Base-by-base conservation (phyloP, 306 rosid genomes). In the Lupinus albus region DNA sequence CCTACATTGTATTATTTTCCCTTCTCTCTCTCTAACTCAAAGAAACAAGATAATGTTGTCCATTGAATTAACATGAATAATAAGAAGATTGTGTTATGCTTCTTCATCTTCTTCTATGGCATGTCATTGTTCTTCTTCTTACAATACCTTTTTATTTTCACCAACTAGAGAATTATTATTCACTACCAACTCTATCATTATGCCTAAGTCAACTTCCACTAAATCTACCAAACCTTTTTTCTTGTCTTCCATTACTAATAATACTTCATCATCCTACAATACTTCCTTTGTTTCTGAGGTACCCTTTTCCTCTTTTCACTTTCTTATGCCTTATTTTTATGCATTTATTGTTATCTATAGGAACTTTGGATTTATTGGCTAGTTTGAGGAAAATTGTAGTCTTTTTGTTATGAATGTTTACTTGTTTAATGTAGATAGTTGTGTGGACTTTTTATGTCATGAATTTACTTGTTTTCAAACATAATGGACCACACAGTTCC, bases 221-320 rank as follows among this genome's bases (percentile, higher is more conserved):
- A 83, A 77, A 79, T 77, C 81, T n/a, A n/a, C n/a, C 79, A 87
- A 73, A 45, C 80, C 87, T 46, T 32, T 74, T 75, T 54, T 81
- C 64, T 71, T 81, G 20, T 84, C 87, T 67, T 78, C 95, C 76
- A 47, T 78, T 32, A 65, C 76, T 65, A 69, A 74, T 65, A 69
- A 74, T 66, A 75, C 85, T 21, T 49, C 78, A 20, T 84, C 82
- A 18, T 82, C 95, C 71, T 92, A 79, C 76, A 87, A 80, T 25
- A 72, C 88, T 32, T 32, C 36, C 59, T 75, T 92, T 56, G 95
- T 92, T 80, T 89, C 84, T 70, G 96, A 86, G 98, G 98, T 89
- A 2, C 54, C 18, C 57, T 41, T 52, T 38, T 49, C 32, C 51
- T 8, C 12, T 12, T 25, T 15, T 76, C 4, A 41, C 3, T 74